Base-by-base conservation (phyloP, 768 basidiomycete genomes). In the Phlebiopsis flavidoalba region DNA sequence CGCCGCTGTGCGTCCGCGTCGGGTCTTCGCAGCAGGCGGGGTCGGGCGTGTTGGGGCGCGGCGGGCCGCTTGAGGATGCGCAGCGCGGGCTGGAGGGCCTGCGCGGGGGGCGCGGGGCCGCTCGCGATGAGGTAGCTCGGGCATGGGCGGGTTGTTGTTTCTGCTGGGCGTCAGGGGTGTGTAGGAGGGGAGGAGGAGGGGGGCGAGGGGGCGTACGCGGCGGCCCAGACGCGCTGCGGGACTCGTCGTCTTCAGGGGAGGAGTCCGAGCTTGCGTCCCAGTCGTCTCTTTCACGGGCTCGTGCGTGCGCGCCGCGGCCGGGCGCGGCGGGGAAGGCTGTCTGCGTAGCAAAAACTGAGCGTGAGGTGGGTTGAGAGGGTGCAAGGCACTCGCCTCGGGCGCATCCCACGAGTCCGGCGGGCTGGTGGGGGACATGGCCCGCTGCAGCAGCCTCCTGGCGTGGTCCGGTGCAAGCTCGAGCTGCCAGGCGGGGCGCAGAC, bases 41-140 rank as follows among this genome's bases (percentile, higher is more conserved):
- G n/a, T n/a, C n/a, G n/a, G n/a, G n/a, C n/a, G n/a, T n/a, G n/a
- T n/a, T n/a, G n/a, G 6, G 67, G 49, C 0, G 69, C 63, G 61
- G 83, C 74, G 0, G 86, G 86, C 6, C 89, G 86, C 70, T 90
- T 92, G 14, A 92, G 79, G 59, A 91, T 91, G 43, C 84, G 84
- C 66, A 91, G 76, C 8, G 81, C 71, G 8, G 85, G 81, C 54
- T 87, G 85, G 63, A 91, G 77, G 0, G 83, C 85, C 2, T 80
- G 77, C 4, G 79, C 72, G 2, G 84, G 85, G 3, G 77, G 67
- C 0, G 74, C 71, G 3, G 64, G 31, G 15, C 60, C 46, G 14
- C 73, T 69, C 0, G 77, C 65, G 1, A 85, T 73, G 51, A 89
- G 71, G 17, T n/a, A 90, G 71, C 26, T 81, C 74, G 0, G 89